phyloP scores from a whole-genome alignment of 257 asterid species.

The Phtheirospermum japonicum region DNA sequence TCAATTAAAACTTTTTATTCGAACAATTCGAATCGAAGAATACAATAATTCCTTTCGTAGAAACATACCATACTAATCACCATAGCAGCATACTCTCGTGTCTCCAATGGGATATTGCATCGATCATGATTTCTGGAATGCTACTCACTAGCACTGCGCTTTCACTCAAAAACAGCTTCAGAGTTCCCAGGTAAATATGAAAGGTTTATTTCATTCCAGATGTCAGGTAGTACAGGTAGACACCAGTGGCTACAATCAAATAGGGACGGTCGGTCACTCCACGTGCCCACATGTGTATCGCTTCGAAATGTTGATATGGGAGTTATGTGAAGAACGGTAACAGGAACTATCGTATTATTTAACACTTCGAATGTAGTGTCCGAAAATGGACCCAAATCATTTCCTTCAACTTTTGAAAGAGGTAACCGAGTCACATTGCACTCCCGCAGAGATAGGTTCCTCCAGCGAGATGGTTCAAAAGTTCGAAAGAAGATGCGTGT shows the following conservation, averaged over 20 bases:
- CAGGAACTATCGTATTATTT: constrained; percentile 54
- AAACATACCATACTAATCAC: too few relatives aligned
- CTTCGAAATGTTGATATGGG: constrained; percentile 69
- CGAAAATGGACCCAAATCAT: constrained; percentile 51
- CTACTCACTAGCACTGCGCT: too few relatives aligned
- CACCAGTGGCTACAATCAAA: constrained; percentile 90
- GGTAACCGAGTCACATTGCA: constrained; percentile 66
- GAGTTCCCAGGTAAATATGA: constrained; percentile 39
- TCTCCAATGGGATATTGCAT: too few relatives aligned
- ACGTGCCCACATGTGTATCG: constrained; percentile 81
- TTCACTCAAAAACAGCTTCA: constrained; percentile 23
- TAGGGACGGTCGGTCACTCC: constrained; percentile 62
- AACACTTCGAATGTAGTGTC: constrained; percentile 49
- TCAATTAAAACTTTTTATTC: too few relatives aligned
- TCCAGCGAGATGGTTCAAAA: constrained; percentile 85
- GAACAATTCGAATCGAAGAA: too few relatives aligned
- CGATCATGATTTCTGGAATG: too few relatives aligned
- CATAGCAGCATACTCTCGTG: too few relatives aligned
- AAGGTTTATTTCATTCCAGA: constrained; percentile 64
- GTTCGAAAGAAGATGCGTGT: constrained; percentile 70
- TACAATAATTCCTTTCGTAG: too few relatives aligned
- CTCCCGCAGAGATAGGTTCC: constrained; percentile 47
- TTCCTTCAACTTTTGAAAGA: constrained; percentile 46
- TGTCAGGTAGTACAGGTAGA: constrained; percentile 74
- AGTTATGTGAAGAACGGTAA: constrained; percentile 59